phyloP scores from a whole-genome alignment of 495 filamentous ascomycete genomes.

The Astrocystis sublimbata region DNA sequence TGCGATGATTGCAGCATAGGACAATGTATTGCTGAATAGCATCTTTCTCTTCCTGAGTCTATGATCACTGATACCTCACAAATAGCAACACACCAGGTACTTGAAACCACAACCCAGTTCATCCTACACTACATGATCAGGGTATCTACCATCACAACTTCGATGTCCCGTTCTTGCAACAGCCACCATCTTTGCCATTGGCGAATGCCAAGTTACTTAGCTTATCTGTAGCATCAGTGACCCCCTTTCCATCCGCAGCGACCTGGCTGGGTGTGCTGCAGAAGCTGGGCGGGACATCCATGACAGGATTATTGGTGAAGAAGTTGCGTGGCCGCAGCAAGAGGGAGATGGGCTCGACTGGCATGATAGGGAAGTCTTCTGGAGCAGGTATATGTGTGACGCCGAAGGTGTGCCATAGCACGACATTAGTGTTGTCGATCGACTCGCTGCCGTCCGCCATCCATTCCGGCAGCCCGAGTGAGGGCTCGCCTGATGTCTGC shows the following conservation, averaged over 20 bases:
- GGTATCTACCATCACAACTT: background rate
- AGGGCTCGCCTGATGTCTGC: slow-evolving; percentile 85
- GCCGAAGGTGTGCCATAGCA: slow-evolving; percentile 97
- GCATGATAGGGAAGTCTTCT: slow-evolving; percentile 96
- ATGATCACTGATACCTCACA: no score
- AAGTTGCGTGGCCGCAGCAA: slow-evolving; percentile 85
- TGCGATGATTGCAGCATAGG: no score
- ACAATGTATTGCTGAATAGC: no score
- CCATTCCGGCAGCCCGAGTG: slow-evolving; percentile 78
- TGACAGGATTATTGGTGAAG: slow-evolving; percentile 78
- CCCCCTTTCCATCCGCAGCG: slow-evolving; percentile 47
- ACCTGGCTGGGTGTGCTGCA: slow-evolving; percentile 72
- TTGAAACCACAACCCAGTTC: no score
- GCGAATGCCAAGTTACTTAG: slow-evolving; percentile 48
- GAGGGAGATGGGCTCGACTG: slow-evolving; percentile 83
- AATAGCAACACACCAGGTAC: no score
- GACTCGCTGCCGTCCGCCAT: slow-evolving; percentile 69
- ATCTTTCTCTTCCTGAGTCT: no score
- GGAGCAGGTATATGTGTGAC: slow-evolving; percentile 89
- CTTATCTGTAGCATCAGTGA: slow-evolving; percentile 48
- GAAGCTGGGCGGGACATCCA: slow-evolving; percentile 86
- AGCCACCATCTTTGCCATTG: slow-evolving; percentile 26
- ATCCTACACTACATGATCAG: background rate
- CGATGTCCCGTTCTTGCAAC: slow-evolving; percentile 28
- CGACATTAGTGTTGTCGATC: slow-evolving; percentile 84